Conservation (phyloP, 148 eudicot species). For the Tetragonia tetragonoides region DNA sequence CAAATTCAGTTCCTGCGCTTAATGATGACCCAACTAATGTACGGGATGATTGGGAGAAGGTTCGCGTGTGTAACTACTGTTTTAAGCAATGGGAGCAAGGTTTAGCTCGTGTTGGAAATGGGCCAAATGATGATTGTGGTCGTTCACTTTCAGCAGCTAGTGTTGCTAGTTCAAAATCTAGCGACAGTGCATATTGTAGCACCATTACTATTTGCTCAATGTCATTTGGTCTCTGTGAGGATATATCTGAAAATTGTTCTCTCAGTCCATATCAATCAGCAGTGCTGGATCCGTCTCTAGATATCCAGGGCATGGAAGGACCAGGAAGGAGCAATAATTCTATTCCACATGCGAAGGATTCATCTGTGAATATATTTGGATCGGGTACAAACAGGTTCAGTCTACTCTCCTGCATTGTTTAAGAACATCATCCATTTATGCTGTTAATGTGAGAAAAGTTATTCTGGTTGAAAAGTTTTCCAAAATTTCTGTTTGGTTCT, state of each 20-base stretch:
- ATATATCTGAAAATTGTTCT: slow-evolving; percentile 38
- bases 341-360: slow-evolving; percentile 40
- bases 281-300: slow-evolving; percentile 43
- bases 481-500: slow-evolving; percentile 2
- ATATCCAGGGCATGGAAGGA: slow-evolving; percentile 37
- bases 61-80: slow-evolving; percentile 86
- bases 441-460: background rate
- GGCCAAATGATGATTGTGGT: slow-evolving; percentile 39
- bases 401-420: slow-evolving; percentile 11
- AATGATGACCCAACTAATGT: slow-evolving; percentile 31
- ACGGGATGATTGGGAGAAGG: slow-evolving; percentile 61
- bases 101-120: slow-evolving; percentile 43
- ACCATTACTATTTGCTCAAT: slow-evolving; percentile 51
- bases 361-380: slow-evolving; percentile 37
- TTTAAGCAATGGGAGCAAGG: slow-evolving; percentile 81
- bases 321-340: slow-evolving; percentile 39
- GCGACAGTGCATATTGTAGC: slow-evolving; percentile 59
- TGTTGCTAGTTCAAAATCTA: slow-evolving; percentile 56
- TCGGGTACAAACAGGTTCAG: slow-evolving; percentile 63
- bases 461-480: background rate
- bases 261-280: slow-evolving; percentile 62
- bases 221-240: slow-evolving; percentile 51
- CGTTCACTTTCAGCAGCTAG: slow-evolving; percentile 56
- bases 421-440: background rate
- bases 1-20: slow-evolving; percentile 69